These are phyloP conservation scores for Macrolepiota albuminosa DNA, from an alignment of 768 basidiomycete genomes.

Conservation along the genomic window DNA sequence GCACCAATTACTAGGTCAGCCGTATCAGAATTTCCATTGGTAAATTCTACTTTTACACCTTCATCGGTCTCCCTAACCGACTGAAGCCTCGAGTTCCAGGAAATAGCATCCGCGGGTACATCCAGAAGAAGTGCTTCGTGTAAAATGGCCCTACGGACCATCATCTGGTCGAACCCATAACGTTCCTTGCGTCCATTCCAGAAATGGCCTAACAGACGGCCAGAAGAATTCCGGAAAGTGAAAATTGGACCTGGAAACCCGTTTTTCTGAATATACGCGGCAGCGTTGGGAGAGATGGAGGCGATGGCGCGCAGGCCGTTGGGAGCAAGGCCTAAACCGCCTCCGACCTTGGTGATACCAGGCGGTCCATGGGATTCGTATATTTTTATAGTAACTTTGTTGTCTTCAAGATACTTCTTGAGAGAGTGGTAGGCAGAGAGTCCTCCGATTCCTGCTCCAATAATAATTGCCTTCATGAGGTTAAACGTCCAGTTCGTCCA, in stretches of 20 bases:
- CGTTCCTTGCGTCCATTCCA: constrained; percentile 23
- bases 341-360: constrained; percentile 25
- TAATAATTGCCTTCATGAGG: constrained; percentile 28
- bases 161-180: constrained; percentile 28
- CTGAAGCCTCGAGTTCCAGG: constrained; percentile 26
- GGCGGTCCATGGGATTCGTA: constrained; percentile 29
- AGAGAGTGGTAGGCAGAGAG: constrained; percentile 27
- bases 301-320: constrained; percentile 34
- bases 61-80: constrained; percentile 22
- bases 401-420: constrained; percentile 24
- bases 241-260: constrained; percentile 8
- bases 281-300: constrained; percentile 23
- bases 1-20: constrained; percentile 37
- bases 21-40: constrained; percentile 26
- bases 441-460: constrained; percentile 31
- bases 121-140: constrained; percentile 30
- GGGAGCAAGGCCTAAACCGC: constrained; percentile 33
- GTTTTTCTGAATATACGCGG: constrained; percentile 24
- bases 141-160: constrained; percentile 28
- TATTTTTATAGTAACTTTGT: constrained; percentile 18
- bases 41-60: constrained; percentile 22
- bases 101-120: constrained; percentile 22
- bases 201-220: constrained; percentile 26
- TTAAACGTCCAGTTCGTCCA: background rate
- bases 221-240: constrained; percentile 25